Conservation (phyloP, 345 rosid species). For the Excoecaria agallocha region DNA sequence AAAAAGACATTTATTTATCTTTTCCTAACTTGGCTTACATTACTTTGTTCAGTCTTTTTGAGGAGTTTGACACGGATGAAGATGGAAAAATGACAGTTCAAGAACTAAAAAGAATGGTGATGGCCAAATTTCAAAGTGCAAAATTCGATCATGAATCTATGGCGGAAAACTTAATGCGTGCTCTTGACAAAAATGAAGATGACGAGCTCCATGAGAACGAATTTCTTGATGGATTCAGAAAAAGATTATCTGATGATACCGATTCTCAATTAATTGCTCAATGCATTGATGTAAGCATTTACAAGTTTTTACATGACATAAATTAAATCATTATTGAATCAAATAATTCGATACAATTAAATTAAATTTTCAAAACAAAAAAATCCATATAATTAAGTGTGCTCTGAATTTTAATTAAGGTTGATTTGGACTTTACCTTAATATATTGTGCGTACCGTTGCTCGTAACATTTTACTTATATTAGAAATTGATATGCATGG, state of each 20-base stretch:
- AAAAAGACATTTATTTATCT: neutral
- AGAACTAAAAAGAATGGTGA: conserved; percentile 28
- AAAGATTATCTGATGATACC: conserved; percentile 15
- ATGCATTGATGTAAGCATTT: conserved; percentile 8
- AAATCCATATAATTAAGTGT: neutral
- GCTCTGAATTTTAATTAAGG: no score
- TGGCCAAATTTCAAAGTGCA: conserved; percentile 24
- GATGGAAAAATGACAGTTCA: conserved; percentile 22
- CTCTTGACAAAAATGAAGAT: conserved; percentile 28
- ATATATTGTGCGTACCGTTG: no score
- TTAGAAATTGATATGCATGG: no score
- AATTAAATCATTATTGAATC: no score
- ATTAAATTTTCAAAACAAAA: no score
- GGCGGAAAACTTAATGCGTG: conserved; percentile 22
- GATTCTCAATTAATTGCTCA: conserved; percentile 12
- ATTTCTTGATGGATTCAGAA: conserved; percentile 24
- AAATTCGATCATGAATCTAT: conserved; percentile 28
- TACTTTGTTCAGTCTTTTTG: conserved; percentile 26
- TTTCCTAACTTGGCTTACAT: no score
- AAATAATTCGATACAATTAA: no score
- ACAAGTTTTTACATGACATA: neutral
- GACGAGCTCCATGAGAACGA: conserved; percentile 27
- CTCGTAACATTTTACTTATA: no score
- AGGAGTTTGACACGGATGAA: conserved; percentile 27
- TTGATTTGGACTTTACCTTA: no score